Conservation (phyloP, 129 eudicot genomes). For the Apium graveolens region DNA sequence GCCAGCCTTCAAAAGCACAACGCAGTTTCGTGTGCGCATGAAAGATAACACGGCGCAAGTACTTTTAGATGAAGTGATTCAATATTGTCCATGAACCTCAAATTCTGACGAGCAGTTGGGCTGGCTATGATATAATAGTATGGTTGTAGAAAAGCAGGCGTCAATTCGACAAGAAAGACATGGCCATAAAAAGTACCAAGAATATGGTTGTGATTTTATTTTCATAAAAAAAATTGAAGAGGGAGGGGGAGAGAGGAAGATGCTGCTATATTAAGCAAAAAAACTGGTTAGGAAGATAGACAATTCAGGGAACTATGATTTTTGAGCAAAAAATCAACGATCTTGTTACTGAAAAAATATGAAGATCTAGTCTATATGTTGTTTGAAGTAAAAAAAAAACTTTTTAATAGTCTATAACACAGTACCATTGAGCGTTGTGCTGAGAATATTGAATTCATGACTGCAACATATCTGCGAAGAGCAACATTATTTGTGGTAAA, state of each 20-base stretch:
- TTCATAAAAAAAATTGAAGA: no score
- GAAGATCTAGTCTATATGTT: not conserved
- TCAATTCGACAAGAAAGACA: not conserved
- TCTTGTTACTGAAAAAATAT: not conserved
- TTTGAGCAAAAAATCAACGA: not conserved
- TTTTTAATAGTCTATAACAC: not conserved
- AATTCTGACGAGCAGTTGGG: not conserved
- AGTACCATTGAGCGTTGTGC: constrained; percentile 89
- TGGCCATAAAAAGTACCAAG: not conserved
- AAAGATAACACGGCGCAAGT: not conserved
- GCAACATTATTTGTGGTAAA: constrained; percentile 8
- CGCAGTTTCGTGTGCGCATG: not conserved
- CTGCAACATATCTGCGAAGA: constrained; percentile 77
- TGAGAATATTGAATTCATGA: constrained; percentile 94
- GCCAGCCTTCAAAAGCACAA: not conserved
- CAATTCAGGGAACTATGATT: not conserved
- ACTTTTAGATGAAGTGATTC: not conserved
- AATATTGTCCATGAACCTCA: not conserved
- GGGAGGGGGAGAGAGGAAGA: not conserved
- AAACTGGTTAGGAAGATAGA: not conserved
- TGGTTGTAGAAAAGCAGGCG: not conserved
- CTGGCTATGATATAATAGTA: not conserved
- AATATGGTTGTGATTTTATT: not conserved
- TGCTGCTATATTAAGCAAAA: not conserved
- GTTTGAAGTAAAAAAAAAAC: not conserved